These are phyloP conservation scores for Emergomyces pasteurianus DNA, from an alignment of 2,329 filamentous ascomycete genomes.

Conservation along the genomic window DNA sequence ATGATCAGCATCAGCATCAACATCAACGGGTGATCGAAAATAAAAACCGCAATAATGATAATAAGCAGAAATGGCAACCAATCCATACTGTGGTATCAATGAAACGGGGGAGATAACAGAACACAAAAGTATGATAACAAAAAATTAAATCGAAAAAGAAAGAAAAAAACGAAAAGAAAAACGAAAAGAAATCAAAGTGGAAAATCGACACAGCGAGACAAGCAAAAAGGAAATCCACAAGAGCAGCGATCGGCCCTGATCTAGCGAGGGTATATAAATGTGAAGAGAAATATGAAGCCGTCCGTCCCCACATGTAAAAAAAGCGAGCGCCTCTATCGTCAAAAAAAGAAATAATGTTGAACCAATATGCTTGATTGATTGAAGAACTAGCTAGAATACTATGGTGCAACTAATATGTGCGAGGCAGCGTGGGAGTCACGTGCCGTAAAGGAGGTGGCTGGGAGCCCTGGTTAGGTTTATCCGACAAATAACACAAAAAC, in stretches of 20 bases:
- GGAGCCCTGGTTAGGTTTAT: too few relatives aligned
- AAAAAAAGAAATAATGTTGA: neutral
- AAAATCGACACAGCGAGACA: neutral
- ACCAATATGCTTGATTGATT: too few relatives aligned
- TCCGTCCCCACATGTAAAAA: slow-evolving; percentile 1
- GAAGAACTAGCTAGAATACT: too few relatives aligned
- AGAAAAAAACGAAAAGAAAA: neutral
- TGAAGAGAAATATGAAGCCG: neutral
- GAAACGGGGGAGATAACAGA: neutral
- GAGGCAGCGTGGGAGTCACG: too few relatives aligned
- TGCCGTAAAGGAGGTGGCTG: too few relatives aligned
- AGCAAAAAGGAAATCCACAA: neutral
- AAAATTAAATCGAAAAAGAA: too few relatives aligned
- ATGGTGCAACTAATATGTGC: too few relatives aligned
- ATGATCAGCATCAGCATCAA: neutral
- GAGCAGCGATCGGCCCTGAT: slow-evolving; percentile 7
- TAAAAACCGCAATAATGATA: neutral
- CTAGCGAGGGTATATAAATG: slow-evolving; percentile 9
- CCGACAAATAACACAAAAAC: neutral
- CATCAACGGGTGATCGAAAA: neutral
- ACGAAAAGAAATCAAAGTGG: neutral
- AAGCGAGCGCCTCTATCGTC: slow-evolving; percentile 9
- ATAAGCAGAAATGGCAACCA: neutral
- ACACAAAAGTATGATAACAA: neutral
- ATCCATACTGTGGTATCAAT: slow-evolving; percentile 5